Evolutionary conservation across 2,329 filamentous ascomycete species (phyloP).

Genomic region (Samsoniella hepiali): DNA sequence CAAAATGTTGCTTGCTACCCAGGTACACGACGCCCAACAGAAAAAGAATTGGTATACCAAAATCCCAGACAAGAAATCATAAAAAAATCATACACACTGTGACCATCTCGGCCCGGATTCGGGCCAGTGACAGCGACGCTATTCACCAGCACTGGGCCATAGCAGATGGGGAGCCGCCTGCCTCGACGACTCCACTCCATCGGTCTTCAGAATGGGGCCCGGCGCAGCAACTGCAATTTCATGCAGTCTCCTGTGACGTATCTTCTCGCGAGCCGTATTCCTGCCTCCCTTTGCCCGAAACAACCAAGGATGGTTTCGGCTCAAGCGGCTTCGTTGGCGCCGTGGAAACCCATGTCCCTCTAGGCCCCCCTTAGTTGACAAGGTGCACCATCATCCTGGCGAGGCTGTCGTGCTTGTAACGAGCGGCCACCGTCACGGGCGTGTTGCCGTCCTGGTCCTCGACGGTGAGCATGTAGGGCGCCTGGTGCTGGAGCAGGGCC

Average conservation of each 20-base stretch:
- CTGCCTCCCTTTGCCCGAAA: background rate
- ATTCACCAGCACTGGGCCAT: background rate
- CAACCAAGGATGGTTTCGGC: background rate
- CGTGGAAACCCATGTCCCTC: background rate
- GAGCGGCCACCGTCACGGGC: constrained; percentile 14
- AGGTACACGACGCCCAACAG: background rate
- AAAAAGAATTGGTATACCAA: background rate
- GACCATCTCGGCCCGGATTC: background rate
- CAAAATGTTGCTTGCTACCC: constrained; percentile 9
- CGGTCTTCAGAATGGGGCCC: background rate
- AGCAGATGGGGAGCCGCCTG: background rate
- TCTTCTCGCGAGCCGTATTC: background rate
- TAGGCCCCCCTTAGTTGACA: background rate
- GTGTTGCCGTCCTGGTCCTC: constrained; percentile 7
- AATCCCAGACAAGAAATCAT: background rate
- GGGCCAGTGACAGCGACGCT: background rate
- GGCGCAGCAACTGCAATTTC: constrained; percentile 3
- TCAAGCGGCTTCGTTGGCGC: background rate
- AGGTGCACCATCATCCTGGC: constrained; percentile 16
- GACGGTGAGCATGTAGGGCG: constrained; percentile 9
- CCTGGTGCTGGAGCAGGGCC: constrained; percentile 6
- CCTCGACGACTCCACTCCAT: constrained; percentile 4
- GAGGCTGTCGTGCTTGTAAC: constrained; percentile 15
- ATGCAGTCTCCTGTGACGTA: constrained; percentile 13
- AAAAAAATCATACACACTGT: background rate